Percentiles rank a stretch among this genome's conserved stretches.
These are phyloP conservation scores for Neltuma alba DNA, from an alignment of 306 rosid genomes.

Conservation along the genomic window DNA sequence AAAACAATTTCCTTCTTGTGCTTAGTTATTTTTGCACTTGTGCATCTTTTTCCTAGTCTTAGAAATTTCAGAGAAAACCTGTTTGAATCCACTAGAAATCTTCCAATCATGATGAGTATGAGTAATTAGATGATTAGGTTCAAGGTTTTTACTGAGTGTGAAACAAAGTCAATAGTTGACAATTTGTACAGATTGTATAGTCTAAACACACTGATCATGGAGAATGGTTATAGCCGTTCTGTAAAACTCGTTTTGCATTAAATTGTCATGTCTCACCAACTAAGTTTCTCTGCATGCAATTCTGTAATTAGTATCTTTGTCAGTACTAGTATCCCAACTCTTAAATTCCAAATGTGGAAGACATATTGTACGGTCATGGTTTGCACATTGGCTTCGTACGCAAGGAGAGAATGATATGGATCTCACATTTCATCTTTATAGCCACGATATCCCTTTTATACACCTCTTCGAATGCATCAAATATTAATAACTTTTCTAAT, in stretches of 20 bases:
- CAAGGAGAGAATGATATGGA: neutral
- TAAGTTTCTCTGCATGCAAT: neutral
- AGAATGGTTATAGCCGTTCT: neutral
- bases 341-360: conserved; percentile 1
- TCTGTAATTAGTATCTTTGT: neutral
- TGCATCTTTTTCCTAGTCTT: neutral
- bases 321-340: conserved; percentile 21
- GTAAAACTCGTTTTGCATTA: neutral
- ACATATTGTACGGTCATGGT: conserved; percentile 36
- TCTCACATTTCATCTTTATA: neutral
- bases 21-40: neutral
- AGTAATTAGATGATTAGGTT: neutral
- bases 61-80: neutral
- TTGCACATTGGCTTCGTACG: conserved; percentile 25
- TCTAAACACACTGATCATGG: neutral
- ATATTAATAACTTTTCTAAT: too few relatives aligned
- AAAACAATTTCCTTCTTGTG: neutral
- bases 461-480: too few relatives aligned
- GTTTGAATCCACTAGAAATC: neutral
- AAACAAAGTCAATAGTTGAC: neutral
- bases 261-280: neutral
- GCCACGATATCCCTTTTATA: too few relatives aligned
- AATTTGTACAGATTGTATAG: neutral
- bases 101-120: neutral
- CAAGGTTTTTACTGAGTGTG: neutral